Evolutionary conservation across 176 grass and related monocot species (phyloP).

Genomic region (Ensete glaucum): DNA sequence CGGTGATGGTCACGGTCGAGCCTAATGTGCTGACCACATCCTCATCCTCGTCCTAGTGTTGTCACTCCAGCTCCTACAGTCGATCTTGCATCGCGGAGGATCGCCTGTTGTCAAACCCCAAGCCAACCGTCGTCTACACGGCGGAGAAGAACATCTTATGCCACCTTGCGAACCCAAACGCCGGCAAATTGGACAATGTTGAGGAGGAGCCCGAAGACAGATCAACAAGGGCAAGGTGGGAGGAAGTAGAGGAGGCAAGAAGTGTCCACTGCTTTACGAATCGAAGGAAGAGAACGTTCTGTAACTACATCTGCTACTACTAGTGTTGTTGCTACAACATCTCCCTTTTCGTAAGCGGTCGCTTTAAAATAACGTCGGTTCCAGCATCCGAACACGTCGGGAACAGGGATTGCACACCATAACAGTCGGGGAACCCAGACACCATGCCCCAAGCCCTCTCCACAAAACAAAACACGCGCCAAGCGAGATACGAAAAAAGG

Average conservation of each 20-base stretch:
- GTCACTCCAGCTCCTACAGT: conserved; percentile 71
- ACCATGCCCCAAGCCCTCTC: neutral
- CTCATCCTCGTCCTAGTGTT: conserved; percentile 49
- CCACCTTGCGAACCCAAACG: conserved; percentile 26
- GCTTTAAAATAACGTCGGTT: conserved; percentile 49
- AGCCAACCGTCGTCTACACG: neutral
- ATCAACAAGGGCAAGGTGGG: neutral
- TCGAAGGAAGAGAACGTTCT: conserved; percentile 51
- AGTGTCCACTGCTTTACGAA: conserved; percentile 45
- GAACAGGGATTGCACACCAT: conserved; percentile 26
- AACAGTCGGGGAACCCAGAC: conserved; percentile 37
- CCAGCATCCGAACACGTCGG: conserved; percentile 24
- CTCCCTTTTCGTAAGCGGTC: conserved; percentile 60
- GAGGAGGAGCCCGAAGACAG: conserved; percentile 15
- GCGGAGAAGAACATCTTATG: conserved; percentile 22
- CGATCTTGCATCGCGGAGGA: conserved; percentile 20
- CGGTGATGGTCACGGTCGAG: conserved; percentile 52
- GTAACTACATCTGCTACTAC: conserved; percentile 9
- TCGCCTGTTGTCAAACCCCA: conserved; percentile 8
- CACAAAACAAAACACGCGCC: conserved; percentile 15
- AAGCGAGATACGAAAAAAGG: conserved; percentile 8
- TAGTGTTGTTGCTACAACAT: conserved; percentile 18
- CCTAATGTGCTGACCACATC: conserved; percentile 36
- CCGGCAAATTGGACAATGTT: conserved; percentile 34
- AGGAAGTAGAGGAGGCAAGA: neutral